Evolutionary conservation across 129 eudicot genomes (phyloP).

Genomic region (Helianthus annuus): DNA sequence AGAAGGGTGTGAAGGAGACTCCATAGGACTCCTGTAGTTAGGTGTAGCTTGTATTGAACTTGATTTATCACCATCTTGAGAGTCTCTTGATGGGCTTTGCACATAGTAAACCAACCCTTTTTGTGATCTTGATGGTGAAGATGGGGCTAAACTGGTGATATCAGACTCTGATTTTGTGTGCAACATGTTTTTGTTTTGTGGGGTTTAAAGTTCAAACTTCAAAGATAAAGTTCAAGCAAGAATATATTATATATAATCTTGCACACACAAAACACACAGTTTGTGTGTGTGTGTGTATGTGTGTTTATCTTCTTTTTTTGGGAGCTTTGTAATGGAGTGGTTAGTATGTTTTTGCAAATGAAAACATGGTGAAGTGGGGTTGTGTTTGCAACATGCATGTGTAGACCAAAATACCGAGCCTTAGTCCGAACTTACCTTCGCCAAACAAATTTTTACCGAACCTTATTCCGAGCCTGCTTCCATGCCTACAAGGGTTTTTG

Average conservation of each 20-base stretch:
- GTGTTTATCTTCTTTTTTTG: not conserved
- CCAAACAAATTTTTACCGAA: slow-evolving; percentile 35
- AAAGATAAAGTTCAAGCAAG: slow-evolving; percentile 18
- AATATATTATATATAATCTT: not conserved
- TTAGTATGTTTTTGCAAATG: slow-evolving; percentile 17
- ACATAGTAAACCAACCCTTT: slow-evolving; percentile 81
- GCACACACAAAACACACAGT: slow-evolving; percentile 11
- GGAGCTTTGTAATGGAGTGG: not conserved
- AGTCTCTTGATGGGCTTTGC: slow-evolving; percentile 97
- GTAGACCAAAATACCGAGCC: slow-evolving; percentile 37
- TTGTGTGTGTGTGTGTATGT: slow-evolving; percentile 6
- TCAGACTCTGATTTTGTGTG: slow-evolving; percentile 94
- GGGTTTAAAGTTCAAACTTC: slow-evolving; percentile 1
- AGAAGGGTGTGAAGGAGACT: slow-evolving; percentile 96
- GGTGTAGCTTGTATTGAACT: slow-evolving; percentile 91
- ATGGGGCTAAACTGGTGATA: slow-evolving; percentile 88
- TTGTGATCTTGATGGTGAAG: slow-evolving; percentile 95
- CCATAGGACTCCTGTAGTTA: slow-evolving; percentile 74
- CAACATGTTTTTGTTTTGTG: slow-evolving; percentile 42
- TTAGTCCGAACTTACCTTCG: slow-evolving; percentile 24
- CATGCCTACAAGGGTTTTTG: slow-evolving; percentile 38
- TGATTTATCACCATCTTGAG: slow-evolving; percentile 95
- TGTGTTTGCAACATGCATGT: slow-evolving; percentile 28
- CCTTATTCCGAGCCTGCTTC: slow-evolving; percentile 38
- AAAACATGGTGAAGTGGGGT: slow-evolving; percentile 15